phyloP scores from a whole-genome alignment of 2,329 filamentous ascomycete species.

The Hypoxylon sp. region DNA sequence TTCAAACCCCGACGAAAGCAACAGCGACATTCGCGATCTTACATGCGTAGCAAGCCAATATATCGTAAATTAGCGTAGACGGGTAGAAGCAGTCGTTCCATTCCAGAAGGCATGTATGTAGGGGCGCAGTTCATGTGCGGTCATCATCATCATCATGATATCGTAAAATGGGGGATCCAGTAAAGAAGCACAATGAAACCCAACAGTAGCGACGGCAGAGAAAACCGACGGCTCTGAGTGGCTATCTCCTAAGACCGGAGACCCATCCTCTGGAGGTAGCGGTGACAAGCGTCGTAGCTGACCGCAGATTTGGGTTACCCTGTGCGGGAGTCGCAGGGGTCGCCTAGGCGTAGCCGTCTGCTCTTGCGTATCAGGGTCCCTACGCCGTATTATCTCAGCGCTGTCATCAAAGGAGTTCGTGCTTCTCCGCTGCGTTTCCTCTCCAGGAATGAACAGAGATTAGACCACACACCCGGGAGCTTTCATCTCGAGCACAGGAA shows the following conservation, averaged over 20 bases:
- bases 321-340: conserved; percentile 35
- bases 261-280: conserved; percentile 34
- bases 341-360: conserved; percentile 42
- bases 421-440: conserved; percentile 34
- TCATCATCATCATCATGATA: conserved; percentile 21
- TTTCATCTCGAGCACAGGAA: conserved; percentile 1
- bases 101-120: conserved; percentile 7
- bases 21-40: conserved; percentile 35
- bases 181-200: conserved; percentile 36
- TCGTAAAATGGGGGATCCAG: conserved; percentile 24
- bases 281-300: conserved; percentile 45
- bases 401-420: conserved; percentile 25
- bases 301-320: conserved; percentile 46
- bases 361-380: conserved; percentile 35
- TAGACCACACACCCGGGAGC: conserved; percentile 9
- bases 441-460: conserved; percentile 15
- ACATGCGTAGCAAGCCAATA: conserved; percentile 38
- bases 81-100: conserved; percentile 19
- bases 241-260: conserved; percentile 25
- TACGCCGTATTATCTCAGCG: conserved; percentile 42
- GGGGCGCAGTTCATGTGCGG: conserved; percentile 16
- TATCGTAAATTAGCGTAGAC: conserved; percentile 31
- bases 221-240: conserved; percentile 25
- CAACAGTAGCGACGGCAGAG: conserved; percentile 18
- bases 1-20: conserved; percentile 34